Evolutionary conservation across 2,329 filamentous ascomycete genomes (phyloP).

Genomic region (Pseudocercospora crystallina): DNA sequence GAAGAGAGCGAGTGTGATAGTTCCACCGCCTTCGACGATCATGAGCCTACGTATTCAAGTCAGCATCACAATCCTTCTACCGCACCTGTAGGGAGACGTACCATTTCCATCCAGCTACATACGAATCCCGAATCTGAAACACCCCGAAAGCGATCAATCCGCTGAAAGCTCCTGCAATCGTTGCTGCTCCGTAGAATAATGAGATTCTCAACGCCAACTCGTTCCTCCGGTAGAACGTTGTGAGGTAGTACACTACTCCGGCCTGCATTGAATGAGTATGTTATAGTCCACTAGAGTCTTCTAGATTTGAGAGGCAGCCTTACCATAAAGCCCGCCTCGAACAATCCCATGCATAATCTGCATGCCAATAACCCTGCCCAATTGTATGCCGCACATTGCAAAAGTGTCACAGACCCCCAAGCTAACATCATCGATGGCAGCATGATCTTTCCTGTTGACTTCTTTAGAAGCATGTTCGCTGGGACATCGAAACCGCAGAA

Average conservation of each 20-base stretch:
- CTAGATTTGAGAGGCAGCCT: not conserved
- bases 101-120: constrained; percentile 1
- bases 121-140: not conserved
- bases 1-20: not conserved
- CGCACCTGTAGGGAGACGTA: too few species aligned
- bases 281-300: too few species aligned
- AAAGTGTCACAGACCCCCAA: not conserved
- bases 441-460: not conserved
- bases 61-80: too few species aligned
- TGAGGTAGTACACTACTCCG: not conserved
- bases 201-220: not conserved
- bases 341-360: not conserved
- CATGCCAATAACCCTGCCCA: constrained; percentile 1
- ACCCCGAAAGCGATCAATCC: not conserved
- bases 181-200: not conserved
- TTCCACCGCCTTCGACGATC: not conserved
- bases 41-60: not conserved
- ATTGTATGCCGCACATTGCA: constrained; percentile 1
- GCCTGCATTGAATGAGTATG: too few species aligned
- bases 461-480: not conserved
- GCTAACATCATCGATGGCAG: not conserved
- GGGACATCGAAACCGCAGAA: constrained; percentile 6
- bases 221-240: not conserved
- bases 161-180: not conserved
- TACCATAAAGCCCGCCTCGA: constrained; percentile 1